Base-by-base conservation (phyloP, 495 filamentous ascomycete genomes). In the Bacidia rubella region DNA sequence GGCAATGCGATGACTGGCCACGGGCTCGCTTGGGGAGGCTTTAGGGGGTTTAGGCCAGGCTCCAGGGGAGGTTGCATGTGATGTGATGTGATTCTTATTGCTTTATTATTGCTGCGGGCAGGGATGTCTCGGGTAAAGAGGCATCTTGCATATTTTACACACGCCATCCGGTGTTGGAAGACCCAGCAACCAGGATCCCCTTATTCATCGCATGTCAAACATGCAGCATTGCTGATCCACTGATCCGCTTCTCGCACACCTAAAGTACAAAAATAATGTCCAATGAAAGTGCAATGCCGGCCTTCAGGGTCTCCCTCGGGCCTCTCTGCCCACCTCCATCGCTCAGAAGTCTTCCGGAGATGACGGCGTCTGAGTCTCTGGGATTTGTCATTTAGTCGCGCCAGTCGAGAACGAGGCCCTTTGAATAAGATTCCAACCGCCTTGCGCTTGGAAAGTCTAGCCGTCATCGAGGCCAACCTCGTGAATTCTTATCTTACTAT, bases 131-230 rank as follows among this genome's bases (percentile, higher is more conserved):
- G 41, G 41, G 41, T 44, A 44, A 44, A 22, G 19, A 44, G 41
- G 41, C 41, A 44, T 44, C 41, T 44, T 44, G 41, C 41, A 44
- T 7, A 7, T 17, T 22, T 44, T 44, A 22, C 41, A 20, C 7
- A 17, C 41, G 41, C 41, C 41, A 44, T 44, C 41, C 41, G 41
- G 12, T 44, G 41, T 44, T 44, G 41, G 41, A 44, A 44, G 12
- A 17, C 41, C 41, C 41, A 44, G 41, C 41, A 17, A 44, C 41
- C 41, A 44, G 41, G 41, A 17, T 44, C 9, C 41, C 7, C 20
- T 5, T 17, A 7, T 44, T 20, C 41, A 22, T 44, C 41, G 41
- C 41, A 22, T 44, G 41, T 44, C 41, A 44, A 44, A 44, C 41
- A n/a, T 44, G 41, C 41, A 44, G 41, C 7, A 44, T 35, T 35